phyloP scores from a whole-genome alignment of 139 green algal species.

The Chlorella sp. region DNA sequence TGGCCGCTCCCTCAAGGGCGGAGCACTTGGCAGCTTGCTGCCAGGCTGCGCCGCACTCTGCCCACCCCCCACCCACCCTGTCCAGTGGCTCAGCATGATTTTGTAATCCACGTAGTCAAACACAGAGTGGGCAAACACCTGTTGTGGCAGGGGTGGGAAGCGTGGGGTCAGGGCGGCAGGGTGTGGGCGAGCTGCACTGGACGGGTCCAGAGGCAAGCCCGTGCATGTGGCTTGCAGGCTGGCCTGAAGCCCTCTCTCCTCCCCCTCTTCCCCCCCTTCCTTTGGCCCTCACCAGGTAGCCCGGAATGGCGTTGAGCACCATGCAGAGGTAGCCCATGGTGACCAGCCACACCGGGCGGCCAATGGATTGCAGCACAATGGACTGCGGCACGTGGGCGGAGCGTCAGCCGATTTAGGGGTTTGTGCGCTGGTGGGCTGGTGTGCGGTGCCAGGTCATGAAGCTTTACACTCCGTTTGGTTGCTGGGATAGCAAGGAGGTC shows the following conservation, averaged over 20 bases:
- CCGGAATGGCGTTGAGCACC: constrained; percentile 8
- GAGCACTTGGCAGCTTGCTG: no score
- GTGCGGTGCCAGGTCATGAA: no score
- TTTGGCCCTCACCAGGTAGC: constrained; percentile 18
- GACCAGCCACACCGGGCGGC: constrained; percentile 1
- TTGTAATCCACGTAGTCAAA: constrained; percentile 16
- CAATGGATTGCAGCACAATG: constrained; percentile 2
- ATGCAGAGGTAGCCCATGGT: not conserved
- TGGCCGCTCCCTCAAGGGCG: no score
- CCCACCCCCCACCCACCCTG: not conserved
- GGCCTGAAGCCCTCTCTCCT: not conserved
- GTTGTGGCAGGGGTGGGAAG: not conserved
- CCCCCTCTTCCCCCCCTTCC: not conserved
- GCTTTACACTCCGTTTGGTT: no score
- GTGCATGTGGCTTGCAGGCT: not conserved
- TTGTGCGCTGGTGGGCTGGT: no score
- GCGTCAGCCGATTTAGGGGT: no score
- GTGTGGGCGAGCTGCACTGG: not conserved
- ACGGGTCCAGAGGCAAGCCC: not conserved
- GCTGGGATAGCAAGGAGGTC: not conserved
- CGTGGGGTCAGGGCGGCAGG: not conserved
- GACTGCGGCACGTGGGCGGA: not conserved
- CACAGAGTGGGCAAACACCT: constrained; percentile 30
- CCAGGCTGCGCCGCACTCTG: not conserved
- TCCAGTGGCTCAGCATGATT: constrained; percentile 16